Conservation (phyloP, 2,329 filamentous ascomycete species). For the Domatiomyces globalis region DNA sequence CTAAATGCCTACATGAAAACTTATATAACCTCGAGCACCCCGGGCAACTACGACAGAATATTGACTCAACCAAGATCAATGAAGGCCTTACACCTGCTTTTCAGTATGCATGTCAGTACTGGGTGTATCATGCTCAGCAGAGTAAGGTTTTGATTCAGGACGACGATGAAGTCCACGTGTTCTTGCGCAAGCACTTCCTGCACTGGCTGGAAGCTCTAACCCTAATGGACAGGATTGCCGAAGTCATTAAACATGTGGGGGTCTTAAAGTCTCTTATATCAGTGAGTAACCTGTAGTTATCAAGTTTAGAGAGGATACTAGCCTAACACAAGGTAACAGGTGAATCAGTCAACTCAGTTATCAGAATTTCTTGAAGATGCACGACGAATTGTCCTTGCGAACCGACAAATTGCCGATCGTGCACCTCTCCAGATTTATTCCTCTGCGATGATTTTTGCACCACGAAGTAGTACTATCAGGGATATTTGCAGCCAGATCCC, state of each 20-base stretch:
- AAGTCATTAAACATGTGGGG: constrained; percentile 11
- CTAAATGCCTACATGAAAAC: too few species aligned
- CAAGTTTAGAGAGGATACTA: too few species aligned
- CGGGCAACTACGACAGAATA: too few species aligned
- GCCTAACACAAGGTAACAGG: neutral
- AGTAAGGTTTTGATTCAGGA: constrained; percentile 2
- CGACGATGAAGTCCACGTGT: constrained; percentile 3
- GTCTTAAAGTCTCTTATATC: constrained; percentile 5
- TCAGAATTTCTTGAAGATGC: constrained; percentile 21
- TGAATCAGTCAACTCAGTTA: constrained; percentile 4
- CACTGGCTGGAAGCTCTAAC: constrained; percentile 21
- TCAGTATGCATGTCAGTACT: constrained; percentile 20
- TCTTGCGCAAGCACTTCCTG: constrained; percentile 16
- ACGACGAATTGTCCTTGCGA: too few species aligned
- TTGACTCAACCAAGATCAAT: too few species aligned
- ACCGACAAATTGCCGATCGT: constrained; percentile 17
- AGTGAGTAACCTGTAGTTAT: too few species aligned
- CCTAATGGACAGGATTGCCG: constrained; percentile 12
- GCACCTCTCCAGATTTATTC: constrained; percentile 26
- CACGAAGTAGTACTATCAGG: constrained; percentile 17
- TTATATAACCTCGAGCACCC: too few species aligned
- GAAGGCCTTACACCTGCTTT: constrained; percentile 8
- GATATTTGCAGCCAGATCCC: neutral
- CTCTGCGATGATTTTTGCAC: constrained; percentile 23
- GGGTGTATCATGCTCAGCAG: constrained; percentile 19